These are phyloP conservation scores for Cladorrhinum sp. DNA, from an alignment of 2,329 filamentous ascomycete genomes.

Conservation along the genomic window DNA sequence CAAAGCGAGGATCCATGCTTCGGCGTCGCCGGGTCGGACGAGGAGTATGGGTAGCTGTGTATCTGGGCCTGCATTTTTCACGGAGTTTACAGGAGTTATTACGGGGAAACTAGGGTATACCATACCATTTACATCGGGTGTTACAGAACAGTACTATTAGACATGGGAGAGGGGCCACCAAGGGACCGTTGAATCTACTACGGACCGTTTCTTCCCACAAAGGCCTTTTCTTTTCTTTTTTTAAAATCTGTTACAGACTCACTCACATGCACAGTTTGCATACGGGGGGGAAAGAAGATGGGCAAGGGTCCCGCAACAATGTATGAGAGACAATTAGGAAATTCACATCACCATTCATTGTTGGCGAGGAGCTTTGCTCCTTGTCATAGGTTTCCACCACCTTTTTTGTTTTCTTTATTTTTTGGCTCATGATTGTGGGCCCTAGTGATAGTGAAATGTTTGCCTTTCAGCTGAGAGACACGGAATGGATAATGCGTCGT, in stretches of 20 bases:
- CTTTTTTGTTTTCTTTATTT: neutral
- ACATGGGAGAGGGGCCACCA: neutral
- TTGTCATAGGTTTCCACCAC: neutral
- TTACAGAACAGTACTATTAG: conserved; percentile 8
- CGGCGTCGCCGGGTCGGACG: neutral
- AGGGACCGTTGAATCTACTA: neutral
- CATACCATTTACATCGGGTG: conserved; percentile 7
- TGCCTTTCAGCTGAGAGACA: neutral
- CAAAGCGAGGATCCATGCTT: conserved; percentile 2
- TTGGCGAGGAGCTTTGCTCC: neutral
- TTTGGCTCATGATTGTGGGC: neutral
- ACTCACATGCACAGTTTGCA: neutral
- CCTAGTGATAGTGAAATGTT: neutral
- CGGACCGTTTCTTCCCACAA: neutral
- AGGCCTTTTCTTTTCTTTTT: conserved; percentile 5
- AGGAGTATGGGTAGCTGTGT: conserved; percentile 4
- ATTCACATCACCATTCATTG: conserved; percentile 8
- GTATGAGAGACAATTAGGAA: conserved; percentile 13
- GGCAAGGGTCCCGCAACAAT: conserved; percentile 10
- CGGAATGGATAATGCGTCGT: neutral
- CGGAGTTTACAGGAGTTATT: conserved; percentile 11
- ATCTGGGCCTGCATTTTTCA: neutral
- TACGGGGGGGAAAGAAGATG: neutral
- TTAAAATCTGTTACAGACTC: neutral
- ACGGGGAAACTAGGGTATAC: conserved; percentile 4